Evolutionary conservation across 768 basidiomycete genomes (phyloP), one percentile per base, ranked within the genome.

Genomic region (Coprinopsis marcescibilis): DNA sequence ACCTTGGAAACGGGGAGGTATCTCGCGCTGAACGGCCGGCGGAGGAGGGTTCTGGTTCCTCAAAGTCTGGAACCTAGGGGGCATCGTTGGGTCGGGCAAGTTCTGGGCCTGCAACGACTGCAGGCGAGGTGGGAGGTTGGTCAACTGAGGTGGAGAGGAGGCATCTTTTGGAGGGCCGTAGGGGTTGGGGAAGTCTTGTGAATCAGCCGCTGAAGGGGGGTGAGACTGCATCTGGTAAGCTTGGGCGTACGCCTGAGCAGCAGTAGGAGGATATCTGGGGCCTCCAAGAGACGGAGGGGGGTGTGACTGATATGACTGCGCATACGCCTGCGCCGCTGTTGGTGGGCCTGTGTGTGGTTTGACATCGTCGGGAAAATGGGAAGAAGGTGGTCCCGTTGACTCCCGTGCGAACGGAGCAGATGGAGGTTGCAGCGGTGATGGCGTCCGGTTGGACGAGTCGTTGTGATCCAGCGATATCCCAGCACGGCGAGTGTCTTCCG

Each of bases 61-160:
- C 24, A 43, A n/a, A 10, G 41, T 27, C 17, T 43, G 41, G 41
- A 43, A 43, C 12, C 41, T 24, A n/a, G 41, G 41, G 7, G 41
- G 41, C 12, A 43, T 29, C 5, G 14, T 20, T 4, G 41, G 5
- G 19, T 43, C 41, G 14, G 26, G 11, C 14, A 30, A 11, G 26
- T 17, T 43, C 27, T 43, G 41, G 6, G 14, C 26, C 27, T 43
- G 24, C 12, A 30, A 4, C 5, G 26, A 26, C 14, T 43, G 25
- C 14, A 27, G 13, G 26, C 41, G 41, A 12, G 41, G 41, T n/a
- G 41, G 41, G 4, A 43, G 14, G 21, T 40, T 40, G 17, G 19
- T 40, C 39, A 21, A 25, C 21, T 17, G 5, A 4, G 15, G 12
- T 8, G 12, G 5, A 21, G 15, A 15, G 39, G 7, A 10, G 8